Base-by-base conservation (phyloP, 345 rosid genomes). In the Populus tremula region DNA sequence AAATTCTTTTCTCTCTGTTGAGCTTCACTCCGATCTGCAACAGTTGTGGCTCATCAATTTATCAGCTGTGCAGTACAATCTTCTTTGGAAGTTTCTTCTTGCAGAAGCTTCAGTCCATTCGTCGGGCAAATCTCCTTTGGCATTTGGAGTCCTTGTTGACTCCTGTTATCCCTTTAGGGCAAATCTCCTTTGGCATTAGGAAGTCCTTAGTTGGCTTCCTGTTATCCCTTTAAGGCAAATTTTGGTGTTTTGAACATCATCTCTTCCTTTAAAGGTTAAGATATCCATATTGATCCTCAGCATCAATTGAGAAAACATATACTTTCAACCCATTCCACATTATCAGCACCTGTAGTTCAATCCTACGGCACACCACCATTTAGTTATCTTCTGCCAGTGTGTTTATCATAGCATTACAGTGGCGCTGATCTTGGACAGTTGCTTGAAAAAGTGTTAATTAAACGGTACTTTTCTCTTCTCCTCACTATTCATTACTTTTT, bases 91-190 rank as follows among this genome's bases (percentile, higher is more conserved):
- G 83, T 78, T 82, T 54, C 75, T 53, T 76, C 70, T 20, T 21
- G 71, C 36, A 21, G 80, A 82, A 78, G 73, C 74, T 85, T 80
- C 82, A 70, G 87, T 84, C 89, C 88, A 80, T 77, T 77, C 67
- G 23, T 50, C 79, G 88, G 92, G 91, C 89, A 89, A 89, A 86
- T 89, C 90, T 89, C 88, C 89, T 89, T 89, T 86, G 92, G 92
- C 89, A 82, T 72, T 66, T 47, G 83, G 89, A 82, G 88, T 83
- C 85, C 67, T 36, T 33, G 65, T 77, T 47, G 87, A 74, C 81
- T 85, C 88, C 84, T 62, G 69, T 81, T 80, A 35, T 70, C 80
- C 69, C 69, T 69, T 17, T 16, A 41, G 79, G 86, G 81, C 78
- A 83, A 76, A 83, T 79, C 82, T 84, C 85, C 87, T 84, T 82